Conservation (phyloP, 2,329 filamentous ascomycete species). For the Sclerotinia subarctica region DNA sequence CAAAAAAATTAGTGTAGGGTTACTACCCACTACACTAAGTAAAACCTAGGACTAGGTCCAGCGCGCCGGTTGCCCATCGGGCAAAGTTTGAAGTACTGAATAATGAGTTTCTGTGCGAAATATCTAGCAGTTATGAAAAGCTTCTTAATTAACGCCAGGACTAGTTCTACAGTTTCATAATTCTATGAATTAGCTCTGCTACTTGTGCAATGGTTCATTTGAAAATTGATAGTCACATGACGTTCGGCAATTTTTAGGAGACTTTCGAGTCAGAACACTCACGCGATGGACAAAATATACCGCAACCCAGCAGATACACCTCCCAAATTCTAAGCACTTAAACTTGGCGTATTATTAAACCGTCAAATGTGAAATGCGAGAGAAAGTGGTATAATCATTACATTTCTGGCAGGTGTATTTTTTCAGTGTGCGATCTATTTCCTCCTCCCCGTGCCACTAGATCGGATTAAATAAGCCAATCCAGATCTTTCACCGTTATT, state of each 20-base stretch:
- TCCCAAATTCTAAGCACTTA: too few relatives aligned
- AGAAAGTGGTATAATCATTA: too few relatives aligned
- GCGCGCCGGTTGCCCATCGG: not conserved
- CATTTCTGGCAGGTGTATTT: too few relatives aligned
- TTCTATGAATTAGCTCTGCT: not conserved
- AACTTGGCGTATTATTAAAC: accelerated
- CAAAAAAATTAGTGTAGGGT: not conserved
- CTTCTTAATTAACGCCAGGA: not conserved
- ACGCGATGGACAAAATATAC: too few relatives aligned
- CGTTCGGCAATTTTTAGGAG: not conserved
- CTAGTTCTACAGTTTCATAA: not conserved
- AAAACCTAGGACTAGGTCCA: not conserved
- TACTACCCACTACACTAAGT: not conserved
- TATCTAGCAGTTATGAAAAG: not conserved
- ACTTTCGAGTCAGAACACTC: too few relatives aligned
- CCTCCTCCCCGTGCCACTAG: too few relatives aligned
- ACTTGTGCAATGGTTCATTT: not conserved
- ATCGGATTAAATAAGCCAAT: too few relatives aligned
- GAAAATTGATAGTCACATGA: conserved; percentile 2
- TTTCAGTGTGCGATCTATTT: too few relatives aligned
- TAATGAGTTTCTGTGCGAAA: not conserved
- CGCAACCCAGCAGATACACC: too few relatives aligned
- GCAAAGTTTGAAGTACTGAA: not conserved
- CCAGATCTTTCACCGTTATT: too few relatives aligned
- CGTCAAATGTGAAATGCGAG: too few relatives aligned